Conservation (phyloP, 495 filamentous ascomycete species). For the Penicillium fimorum region DNA sequence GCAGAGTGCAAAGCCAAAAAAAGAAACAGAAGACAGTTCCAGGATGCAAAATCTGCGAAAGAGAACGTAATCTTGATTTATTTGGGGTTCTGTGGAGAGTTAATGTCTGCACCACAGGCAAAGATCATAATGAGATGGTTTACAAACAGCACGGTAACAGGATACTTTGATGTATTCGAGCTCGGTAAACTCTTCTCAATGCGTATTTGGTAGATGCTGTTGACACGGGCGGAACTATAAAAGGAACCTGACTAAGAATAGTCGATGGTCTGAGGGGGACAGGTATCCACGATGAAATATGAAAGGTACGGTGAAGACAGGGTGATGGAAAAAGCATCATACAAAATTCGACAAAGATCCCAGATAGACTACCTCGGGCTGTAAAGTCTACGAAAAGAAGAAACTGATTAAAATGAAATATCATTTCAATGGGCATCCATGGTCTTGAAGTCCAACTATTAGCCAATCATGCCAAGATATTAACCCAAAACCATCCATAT, state of each 20-base stretch:
- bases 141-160: background rate
- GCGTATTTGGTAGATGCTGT: too few relatives aligned
- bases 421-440: constrained; percentile 1
- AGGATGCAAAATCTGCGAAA: constrained; percentile 7
- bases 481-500: background rate
- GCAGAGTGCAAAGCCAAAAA: background rate
- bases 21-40: constrained; percentile 1
- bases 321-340: too few relatives aligned
- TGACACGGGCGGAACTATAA: too few relatives aligned
- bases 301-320: too few relatives aligned
- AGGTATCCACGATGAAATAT: too few relatives aligned
- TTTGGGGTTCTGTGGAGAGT: background rate
- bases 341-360: too few relatives aligned
- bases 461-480: constrained; percentile 1
- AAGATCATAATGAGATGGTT: background rate
- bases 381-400: background rate
- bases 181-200: too few relatives aligned
- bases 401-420: background rate
- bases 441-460: background rate
- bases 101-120: too few relatives aligned
- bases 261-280: too few relatives aligned
- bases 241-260: too few relatives aligned
- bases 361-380: too few relatives aligned
- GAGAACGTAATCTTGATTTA: background rate
- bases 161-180: too few relatives aligned